Conservation (phyloP, 2,329 filamentous ascomycete species). For the Hypoxylon sp. region DNA sequence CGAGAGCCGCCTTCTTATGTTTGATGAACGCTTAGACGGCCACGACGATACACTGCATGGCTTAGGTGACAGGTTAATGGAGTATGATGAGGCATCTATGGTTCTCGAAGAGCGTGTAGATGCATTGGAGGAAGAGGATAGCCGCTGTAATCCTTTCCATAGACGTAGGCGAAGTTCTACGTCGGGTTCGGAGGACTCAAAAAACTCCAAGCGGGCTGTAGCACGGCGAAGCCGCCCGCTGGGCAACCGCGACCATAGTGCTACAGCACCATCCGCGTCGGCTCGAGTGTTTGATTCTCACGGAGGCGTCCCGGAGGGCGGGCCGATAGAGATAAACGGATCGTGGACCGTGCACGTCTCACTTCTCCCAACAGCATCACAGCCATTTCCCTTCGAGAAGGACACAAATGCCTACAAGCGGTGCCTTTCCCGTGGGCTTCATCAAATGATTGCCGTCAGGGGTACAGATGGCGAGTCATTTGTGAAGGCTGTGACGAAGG, state of each 20-base stretch:
- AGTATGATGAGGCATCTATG: constrained; percentile 66
- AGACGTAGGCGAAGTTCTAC: constrained; percentile 50
- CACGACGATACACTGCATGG: constrained; percentile 62
- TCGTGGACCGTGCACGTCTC: constrained; percentile 73
- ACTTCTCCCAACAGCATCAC: constrained; percentile 67
- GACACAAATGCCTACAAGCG: constrained; percentile 74
- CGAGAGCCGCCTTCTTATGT: constrained; percentile 58
- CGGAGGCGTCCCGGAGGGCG: constrained; percentile 41
- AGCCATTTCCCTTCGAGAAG: constrained; percentile 73
- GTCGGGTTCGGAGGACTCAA: constrained; percentile 51
- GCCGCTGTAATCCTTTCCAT: constrained; percentile 47
- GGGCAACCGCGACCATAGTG: constrained; percentile 15
- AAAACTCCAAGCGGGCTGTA: constrained; percentile 40
- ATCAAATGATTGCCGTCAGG: constrained; percentile 69
- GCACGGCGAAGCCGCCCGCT: constrained; percentile 26
- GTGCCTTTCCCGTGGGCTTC: constrained; percentile 72
- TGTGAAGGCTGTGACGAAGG: constrained; percentile 62
- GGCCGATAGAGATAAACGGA: constrained; percentile 50
- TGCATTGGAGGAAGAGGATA: constrained; percentile 60
- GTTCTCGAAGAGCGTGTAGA: constrained; percentile 70
- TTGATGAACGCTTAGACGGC: constrained; percentile 60
- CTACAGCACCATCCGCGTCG: constrained; percentile 26
- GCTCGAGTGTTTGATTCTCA: constrained; percentile 46
- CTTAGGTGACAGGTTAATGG: constrained; percentile 64
- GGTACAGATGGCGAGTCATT: constrained; percentile 67